Percentiles rank a stretch among this genome's conserved stretches.
Conservation (phyloP, 2,329 filamentous ascomycete species). For the Graphiopsis chlorocephala region DNA sequence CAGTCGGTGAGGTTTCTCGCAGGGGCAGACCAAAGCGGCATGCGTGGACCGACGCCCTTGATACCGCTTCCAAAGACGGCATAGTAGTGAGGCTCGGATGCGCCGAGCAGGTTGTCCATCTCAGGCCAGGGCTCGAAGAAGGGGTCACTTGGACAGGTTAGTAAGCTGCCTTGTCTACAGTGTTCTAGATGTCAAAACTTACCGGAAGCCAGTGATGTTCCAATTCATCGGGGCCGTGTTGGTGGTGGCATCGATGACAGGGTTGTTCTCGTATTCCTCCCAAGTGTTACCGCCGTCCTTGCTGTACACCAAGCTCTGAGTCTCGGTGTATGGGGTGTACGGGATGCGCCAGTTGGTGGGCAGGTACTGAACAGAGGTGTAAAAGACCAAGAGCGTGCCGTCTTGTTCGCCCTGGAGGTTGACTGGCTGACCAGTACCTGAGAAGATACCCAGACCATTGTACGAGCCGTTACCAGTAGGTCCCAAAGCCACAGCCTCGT, state of each 20-base stretch:
- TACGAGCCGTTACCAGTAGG: constrained; percentile 45
- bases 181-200: neutral
- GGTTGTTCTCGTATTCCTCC: constrained; percentile 47
- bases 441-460: constrained; percentile 53
- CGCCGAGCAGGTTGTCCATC: constrained; percentile 42
- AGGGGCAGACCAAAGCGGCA: constrained; percentile 47
- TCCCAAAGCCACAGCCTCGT: constrained; percentile 39
- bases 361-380: constrained; percentile 47
- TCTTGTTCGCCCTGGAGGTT: constrained; percentile 47
- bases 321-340: constrained; percentile 46
- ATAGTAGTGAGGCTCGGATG: constrained; percentile 45
- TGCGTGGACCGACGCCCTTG: constrained; percentile 46
- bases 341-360: constrained; percentile 47
- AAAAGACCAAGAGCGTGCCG: constrained; percentile 47
- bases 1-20: constrained; percentile 45
- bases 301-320: constrained; percentile 45
- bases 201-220: constrained; percentile 44
- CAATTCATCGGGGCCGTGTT: constrained; percentile 40
- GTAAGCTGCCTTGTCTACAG: no score
- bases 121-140: constrained; percentile 38
- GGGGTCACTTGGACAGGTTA: constrained; percentile 27
- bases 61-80: constrained; percentile 48
- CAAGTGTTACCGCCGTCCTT: constrained; percentile 48
- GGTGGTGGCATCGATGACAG: constrained; percentile 40
- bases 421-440: constrained; percentile 50